Evolutionary conservation across 805 yeast species (phyloP).

Genomic region (Hanseniaspora meyeri): DNA sequence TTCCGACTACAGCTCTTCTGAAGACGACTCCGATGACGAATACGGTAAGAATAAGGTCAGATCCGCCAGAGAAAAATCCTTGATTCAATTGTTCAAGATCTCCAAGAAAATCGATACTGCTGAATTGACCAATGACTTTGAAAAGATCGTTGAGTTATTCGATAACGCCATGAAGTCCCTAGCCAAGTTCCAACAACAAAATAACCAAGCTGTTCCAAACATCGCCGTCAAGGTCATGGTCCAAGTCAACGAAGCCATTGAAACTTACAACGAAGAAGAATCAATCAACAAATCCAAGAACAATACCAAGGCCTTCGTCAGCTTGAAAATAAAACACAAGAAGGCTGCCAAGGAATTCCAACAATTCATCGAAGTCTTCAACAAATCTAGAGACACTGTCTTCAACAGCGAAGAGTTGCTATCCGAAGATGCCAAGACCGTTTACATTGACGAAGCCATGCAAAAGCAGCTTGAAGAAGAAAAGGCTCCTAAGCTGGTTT

Average conservation of each 20-base stretch:
- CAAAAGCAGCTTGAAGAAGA: constrained; percentile 24
- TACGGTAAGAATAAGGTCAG: constrained; percentile 72
- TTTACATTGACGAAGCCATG: constrained; percentile 22
- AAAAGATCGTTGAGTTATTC: constrained; percentile 56
- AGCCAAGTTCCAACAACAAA: constrained; percentile 64
- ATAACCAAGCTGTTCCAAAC: constrained; percentile 52
- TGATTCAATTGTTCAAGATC: constrained; percentile 68
- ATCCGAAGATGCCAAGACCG: constrained; percentile 21
- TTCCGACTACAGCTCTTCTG: constrained; percentile 24
- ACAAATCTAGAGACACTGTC: constrained; percentile 52
- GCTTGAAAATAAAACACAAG: constrained; percentile 76
- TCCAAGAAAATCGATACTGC: constrained; percentile 58
- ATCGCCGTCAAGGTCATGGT: constrained; percentile 56
- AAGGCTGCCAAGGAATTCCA: constrained; percentile 64
- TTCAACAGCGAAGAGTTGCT: constrained; percentile 38
- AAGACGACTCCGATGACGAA: constrained; percentile 36
- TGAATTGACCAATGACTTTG: constrained; percentile 67
- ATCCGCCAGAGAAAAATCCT: constrained; percentile 81
- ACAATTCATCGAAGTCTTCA: constrained; percentile 44
- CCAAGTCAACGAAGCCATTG: constrained; percentile 57
- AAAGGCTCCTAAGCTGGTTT: constrained; percentile 11
- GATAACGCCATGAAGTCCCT: constrained; percentile 62
- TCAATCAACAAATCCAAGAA: constrained; percentile 66
- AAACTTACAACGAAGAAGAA: constrained; percentile 41
- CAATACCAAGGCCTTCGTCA: constrained; percentile 75